Conservation (phyloP, 345 rosid species). For the Aquilaria sinensis region DNA sequence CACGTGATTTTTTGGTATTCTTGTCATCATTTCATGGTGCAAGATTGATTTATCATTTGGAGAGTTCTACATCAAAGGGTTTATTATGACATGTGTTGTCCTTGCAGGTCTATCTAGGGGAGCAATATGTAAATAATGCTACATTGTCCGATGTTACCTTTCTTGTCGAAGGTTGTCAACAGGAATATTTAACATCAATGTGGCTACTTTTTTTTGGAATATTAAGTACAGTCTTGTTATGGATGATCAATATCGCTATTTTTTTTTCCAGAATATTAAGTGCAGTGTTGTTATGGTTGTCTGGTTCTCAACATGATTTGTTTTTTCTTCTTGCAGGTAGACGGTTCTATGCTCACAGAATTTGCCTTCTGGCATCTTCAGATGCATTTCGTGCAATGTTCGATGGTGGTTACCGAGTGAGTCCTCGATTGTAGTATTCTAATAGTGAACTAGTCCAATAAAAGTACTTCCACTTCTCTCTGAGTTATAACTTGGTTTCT, state of each 20-base stretch:
- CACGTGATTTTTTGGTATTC: slow-evolving; percentile 1
- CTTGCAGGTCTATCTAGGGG: slow-evolving; percentile 89
- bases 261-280: background rate
- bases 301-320: background rate
- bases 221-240: background rate
- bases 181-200: background rate
- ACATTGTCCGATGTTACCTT: slow-evolving; percentile 94
- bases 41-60: background rate
- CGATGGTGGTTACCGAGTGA: slow-evolving; percentile 98
- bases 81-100: slow-evolving; percentile 1
- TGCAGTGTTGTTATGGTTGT: background rate
- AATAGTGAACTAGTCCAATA: background rate
- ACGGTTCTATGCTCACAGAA: slow-evolving; percentile 92
- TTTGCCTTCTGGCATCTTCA: slow-evolving; percentile 97
- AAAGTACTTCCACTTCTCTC: background rate
- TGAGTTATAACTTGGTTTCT: too few species aligned
- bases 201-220: too few species aligned
- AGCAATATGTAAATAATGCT: slow-evolving; percentile 83
- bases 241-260: background rate
- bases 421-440: slow-evolving; percentile 20
- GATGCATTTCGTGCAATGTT: slow-evolving; percentile 99
- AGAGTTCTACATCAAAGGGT: slow-evolving; percentile 6
- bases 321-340: slow-evolving; percentile 49
- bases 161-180: slow-evolving; percentile 83
- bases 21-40: slow-evolving; percentile 4